These are phyloP conservation scores for Clonostachys byssicola DNA, from an alignment of 2,329 filamentous ascomycete genomes.

Conservation along the genomic window DNA sequence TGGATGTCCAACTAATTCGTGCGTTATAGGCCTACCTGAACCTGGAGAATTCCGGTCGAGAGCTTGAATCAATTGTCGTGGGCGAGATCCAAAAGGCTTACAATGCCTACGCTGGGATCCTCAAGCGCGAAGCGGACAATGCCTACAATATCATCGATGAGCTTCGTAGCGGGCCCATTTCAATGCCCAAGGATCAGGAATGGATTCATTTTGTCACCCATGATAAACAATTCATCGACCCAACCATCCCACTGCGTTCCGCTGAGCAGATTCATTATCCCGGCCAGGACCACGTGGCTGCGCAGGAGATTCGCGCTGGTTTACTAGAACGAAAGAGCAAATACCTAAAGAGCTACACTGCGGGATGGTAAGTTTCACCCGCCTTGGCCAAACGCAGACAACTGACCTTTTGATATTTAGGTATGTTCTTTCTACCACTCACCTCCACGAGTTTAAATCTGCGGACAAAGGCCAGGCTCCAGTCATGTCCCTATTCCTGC, in stretches of 20 bases:
- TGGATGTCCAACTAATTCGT: constrained; percentile 1
- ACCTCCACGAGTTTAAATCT: constrained; percentile 99
- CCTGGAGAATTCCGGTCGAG: constrained; percentile 86
- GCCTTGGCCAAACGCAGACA: not conserved
- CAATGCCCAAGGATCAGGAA: constrained; percentile 92
- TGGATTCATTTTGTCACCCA: constrained; percentile 79
- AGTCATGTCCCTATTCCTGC: constrained; percentile 92
- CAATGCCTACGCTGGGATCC: constrained; percentile 85
- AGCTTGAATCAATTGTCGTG: constrained; percentile 93
- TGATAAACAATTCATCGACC: constrained; percentile 85
- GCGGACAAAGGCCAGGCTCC: constrained; percentile 88
- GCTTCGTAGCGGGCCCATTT: constrained; percentile 77
- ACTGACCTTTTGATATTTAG: constrained; percentile 33
- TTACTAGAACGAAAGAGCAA: constrained; percentile 98
- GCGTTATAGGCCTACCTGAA: constrained; percentile 77
- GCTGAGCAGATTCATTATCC: constrained; percentile 86
- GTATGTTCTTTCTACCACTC: constrained; percentile 94
- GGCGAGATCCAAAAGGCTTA: constrained; percentile 98
- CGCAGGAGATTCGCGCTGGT: constrained; percentile 82
- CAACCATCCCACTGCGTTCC: constrained; percentile 71
- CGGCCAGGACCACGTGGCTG: constrained; percentile 77
- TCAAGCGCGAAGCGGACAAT: constrained; percentile 86
- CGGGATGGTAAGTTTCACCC: constrained; percentile 69
- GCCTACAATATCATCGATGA: constrained; percentile 75
- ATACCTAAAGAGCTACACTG: constrained; percentile 95